Base-by-base conservation (phyloP, 75 land plant species). In the Pseudotsuga menziesii region DNA sequence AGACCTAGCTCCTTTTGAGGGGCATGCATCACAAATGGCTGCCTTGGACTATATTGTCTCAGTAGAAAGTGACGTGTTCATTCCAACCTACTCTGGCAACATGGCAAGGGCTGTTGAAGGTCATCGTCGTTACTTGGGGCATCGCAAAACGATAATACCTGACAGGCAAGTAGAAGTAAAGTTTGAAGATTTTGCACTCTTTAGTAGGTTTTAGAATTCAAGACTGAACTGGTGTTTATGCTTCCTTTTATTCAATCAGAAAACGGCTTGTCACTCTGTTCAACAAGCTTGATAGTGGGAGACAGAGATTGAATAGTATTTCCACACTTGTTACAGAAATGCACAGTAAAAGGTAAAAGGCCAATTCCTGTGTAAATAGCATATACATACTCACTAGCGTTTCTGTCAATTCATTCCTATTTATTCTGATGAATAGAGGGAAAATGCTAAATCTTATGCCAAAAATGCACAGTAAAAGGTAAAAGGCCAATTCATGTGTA, bases 31-130 rank as follows among this genome's bases (percentile, higher is more conserved):
- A 44, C 87, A 85, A 79, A 61, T 85, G 85, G 87, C 87, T 56
- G 87, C 87, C 3, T 72, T 85, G 58, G 87, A 85, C 60, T 85
- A 85, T 61, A 85, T 85, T 55, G 82, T 85, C 35, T 82, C 87
- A 44, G 79, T 85, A 6, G 82, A 85, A 36, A 81, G 83, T 76
- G 87, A 85, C 64, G 87, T 85, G 76, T 85, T 85, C 72, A 81
- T 85, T 20, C 87, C 87, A 74, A 78, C 87, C 22, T 85, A 85
- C 76, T 82, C 87, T 29, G 87, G 87, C 23, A 78, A 85, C 76
- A 85, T 85, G 87, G 87, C 87, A 19, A 76, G 87, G 64, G 87
- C 87, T 55, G 87, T 85, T 23, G 87, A 85, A 72, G 87, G 87
- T 12, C 87, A 85, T 79, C 84, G 87, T 11, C 76, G 87, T 55